Base-by-base conservation (phyloP, 257 asterid genomes). In the Lithospermum erythrorhizon region DNA sequence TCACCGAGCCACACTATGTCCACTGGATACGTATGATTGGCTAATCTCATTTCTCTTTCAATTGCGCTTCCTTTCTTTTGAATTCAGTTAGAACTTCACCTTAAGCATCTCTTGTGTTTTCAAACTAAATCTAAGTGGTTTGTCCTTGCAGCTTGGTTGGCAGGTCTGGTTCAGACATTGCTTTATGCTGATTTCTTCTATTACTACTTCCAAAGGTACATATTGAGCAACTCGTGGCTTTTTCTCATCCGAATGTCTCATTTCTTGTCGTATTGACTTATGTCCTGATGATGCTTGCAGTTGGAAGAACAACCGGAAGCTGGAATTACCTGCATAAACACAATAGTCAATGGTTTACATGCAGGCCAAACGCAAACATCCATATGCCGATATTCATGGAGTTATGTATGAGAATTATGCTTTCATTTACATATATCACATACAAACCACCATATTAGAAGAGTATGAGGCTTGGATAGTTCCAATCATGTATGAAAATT, bases 171-270 rank as follows among this genome's bases (percentile, higher is more conserved):
- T 66, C 91, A 83, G 78, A 83, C 91, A 52, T 71, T 81, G 55
- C 86, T 83, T 62, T 83, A 81, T 41, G 91, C 81, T 21, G 91
- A 83, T 79, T 83, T 83, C 86, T 83, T 83, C 74, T 83, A 81
- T 57, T 83, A 83, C 63, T 83, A 83, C 84, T 79, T 83, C 83
- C 91, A 76, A 75, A 83, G 91, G 87, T 81, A 74, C 16, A 54
- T 11, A 15, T 20, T 25, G 49, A 7, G 59, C 32, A 16, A 5
- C 0, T 11, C 60, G 0, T 18, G 20, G 30, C 7, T 11, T 56
- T 22, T 22, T 15, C 6, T 17, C 11, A 56, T 20, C 20, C 18
- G 2, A n/a, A 14, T 23, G 27, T 13, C n/a, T 22, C 18, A 6
- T 56, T 56, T 56, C 11, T 23, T 13, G 11, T 11, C 6, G 29